Percentiles rank a stretch among this genome's conserved stretches.
phyloP scores from a whole-genome alignment of 129 eudicot genomes.

The Sambucus nigra region DNA sequence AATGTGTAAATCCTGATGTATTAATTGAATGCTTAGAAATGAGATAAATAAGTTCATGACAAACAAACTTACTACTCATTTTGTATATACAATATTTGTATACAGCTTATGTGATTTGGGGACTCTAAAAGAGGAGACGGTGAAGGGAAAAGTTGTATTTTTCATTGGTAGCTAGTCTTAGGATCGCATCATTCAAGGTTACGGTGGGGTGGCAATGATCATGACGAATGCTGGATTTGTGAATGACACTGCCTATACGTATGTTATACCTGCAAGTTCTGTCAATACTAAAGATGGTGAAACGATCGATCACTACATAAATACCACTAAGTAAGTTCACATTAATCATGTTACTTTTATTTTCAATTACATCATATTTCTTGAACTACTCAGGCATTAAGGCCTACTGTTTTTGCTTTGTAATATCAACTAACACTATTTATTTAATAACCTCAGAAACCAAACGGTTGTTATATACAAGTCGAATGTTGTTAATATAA shows the following conservation, averaged over 20 bases:
- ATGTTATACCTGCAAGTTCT: slow-evolving; percentile 35
- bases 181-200: slow-evolving; percentile 24
- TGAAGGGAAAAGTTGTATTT: slow-evolving; percentile 58
- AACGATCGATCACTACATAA: slow-evolving; percentile 49
- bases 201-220: slow-evolving; percentile 41
- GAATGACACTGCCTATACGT: slow-evolving; percentile 31
- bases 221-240: slow-evolving; percentile 20
- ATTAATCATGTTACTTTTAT: no score
- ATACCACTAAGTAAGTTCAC: slow-evolving; percentile 50
- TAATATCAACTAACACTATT: no score
- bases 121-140: slow-evolving; percentile 29
- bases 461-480: slow-evolving; percentile 41
- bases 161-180: slow-evolving; percentile 37
- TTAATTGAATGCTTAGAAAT: no score
- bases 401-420: no score
- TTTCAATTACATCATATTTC: no score
- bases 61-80: no score
- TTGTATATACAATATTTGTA: no score
- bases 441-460: slow-evolving; percentile 16
- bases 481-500: slow-evolving; percentile 24
- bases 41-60: no score
- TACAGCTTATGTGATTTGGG: slow-evolving; percentile 50
- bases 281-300: slow-evolving; percentile 27
- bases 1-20: no score
- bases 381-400: no score